phyloP scores from a whole-genome alignment of 768 basidiomycete genomes.

The Tremella fuciformis region DNA sequence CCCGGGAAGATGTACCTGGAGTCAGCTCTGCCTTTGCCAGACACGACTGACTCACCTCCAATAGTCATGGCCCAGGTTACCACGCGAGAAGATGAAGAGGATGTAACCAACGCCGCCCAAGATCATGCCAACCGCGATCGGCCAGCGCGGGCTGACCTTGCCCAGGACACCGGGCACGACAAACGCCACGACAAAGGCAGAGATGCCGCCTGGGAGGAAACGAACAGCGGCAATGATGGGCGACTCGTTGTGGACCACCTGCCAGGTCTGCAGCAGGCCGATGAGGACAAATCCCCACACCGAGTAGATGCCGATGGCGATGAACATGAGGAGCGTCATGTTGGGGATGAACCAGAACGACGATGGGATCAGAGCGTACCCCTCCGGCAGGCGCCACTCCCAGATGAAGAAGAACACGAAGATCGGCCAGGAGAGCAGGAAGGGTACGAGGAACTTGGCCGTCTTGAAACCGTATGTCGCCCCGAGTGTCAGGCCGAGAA shows the following conservation, averaged over 20 bases:
- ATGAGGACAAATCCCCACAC: conserved; percentile 9
- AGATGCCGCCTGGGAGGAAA: conserved; percentile 36
- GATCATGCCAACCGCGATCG: neutral
- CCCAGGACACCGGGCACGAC: neutral
- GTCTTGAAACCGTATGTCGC: conserved; percentile 35
- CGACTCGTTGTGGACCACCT: conserved; percentile 17
- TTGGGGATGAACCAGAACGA: conserved; percentile 35
- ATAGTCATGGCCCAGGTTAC: conserved; percentile 5
- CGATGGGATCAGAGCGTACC: conserved; percentile 30
- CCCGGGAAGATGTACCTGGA: too few species aligned
- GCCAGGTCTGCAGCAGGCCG: conserved; percentile 7
- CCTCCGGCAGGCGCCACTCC: conserved; percentile 17
- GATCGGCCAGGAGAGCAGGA: conserved; percentile 23
- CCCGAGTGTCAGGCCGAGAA: conserved; percentile 37
- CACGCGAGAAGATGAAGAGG: conserved; percentile 6
- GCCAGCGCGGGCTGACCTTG: conserved; percentile 3
- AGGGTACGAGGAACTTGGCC: conserved; percentile 27
- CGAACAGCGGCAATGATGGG: conserved; percentile 45
- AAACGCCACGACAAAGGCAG: conserved; percentile 11
- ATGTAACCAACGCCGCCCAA: neutral
- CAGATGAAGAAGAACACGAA: conserved; percentile 37
- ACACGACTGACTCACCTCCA: conserved; percentile 6
- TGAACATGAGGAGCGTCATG: conserved; percentile 22
- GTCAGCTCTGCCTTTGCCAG: too few species aligned
- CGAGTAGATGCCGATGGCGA: conserved; percentile 26